These are phyloP conservation scores for Mangifera indica DNA, from an alignment of 345 rosid genomes.

Conservation along the genomic window DNA sequence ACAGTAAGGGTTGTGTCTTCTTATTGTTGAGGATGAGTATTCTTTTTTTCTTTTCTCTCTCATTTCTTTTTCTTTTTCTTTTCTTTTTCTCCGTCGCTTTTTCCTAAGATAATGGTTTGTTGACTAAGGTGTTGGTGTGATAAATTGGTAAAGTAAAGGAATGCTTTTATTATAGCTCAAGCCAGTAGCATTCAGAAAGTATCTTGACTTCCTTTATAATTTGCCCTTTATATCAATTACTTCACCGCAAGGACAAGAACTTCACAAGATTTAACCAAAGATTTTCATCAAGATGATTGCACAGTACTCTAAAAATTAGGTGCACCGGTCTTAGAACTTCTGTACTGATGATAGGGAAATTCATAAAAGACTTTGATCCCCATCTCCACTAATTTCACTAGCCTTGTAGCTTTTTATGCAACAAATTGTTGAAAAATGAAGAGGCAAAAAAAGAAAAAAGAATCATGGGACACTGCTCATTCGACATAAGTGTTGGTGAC, in stretches of 20 bases:
- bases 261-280: not conserved
- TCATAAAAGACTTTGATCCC: not conserved
- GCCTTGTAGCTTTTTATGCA: not conserved
- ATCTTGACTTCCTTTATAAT: not conserved
- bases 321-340: not conserved
- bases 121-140: constrained; percentile 30
- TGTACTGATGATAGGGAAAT: not conserved
- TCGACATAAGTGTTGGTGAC: constrained; percentile 7
- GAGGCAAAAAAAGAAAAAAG: not conserved
- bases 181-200: constrained; percentile 15
- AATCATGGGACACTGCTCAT: not conserved
- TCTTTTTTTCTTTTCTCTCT: constrained; percentile 11
- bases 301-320: not conserved
- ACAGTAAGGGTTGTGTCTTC: not conserved
- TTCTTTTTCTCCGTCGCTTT: constrained; percentile 14
- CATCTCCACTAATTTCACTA: not conserved
- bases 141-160: constrained; percentile 41
- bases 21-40: constrained; percentile 1
- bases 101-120: constrained; percentile 35
- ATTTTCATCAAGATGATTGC: not conserved
- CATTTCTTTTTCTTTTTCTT: constrained; percentile 8
- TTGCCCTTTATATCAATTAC: too few relatives aligned
- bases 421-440: not conserved
- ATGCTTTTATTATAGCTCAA: constrained; percentile 30
- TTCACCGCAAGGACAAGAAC: too few relatives aligned